Percentiles rank a stretch among this genome's conserved stretches.
Evolutionary conservation across 2,329 filamentous ascomycete species (phyloP).

Genomic region (Penicillium brasilianum): DNA sequence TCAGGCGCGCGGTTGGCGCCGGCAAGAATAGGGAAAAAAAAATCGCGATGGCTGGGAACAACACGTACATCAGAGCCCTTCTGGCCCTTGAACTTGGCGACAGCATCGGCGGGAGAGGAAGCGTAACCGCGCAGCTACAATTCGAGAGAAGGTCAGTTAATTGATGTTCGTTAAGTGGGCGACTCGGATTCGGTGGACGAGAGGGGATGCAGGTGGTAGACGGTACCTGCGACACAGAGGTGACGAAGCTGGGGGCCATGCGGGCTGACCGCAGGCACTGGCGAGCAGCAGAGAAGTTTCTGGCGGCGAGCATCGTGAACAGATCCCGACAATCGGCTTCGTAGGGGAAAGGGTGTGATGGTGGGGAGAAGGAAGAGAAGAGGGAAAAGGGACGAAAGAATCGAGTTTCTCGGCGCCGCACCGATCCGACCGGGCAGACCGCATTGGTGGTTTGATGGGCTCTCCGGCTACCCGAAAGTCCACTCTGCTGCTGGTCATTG

Average conservation of each 20-base stretch:
- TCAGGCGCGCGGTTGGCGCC: constrained; percentile 31
- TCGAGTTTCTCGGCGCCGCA: constrained; percentile 33
- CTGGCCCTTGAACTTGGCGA: constrained; percentile 91
- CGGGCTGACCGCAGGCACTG: constrained; percentile 75
- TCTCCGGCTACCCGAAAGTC: constrained; percentile 28
- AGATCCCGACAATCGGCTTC: constrained; percentile 29
- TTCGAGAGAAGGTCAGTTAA: constrained; percentile 25
- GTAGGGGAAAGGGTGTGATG: constrained; percentile 20
- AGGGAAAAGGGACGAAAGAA: constrained; percentile 29
- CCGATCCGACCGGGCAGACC: constrained; percentile 33
- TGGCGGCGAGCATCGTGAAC: constrained; percentile 78
- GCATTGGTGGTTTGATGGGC: constrained; percentile 31
- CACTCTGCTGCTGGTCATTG: constrained; percentile 21
- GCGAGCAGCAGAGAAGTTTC: constrained; percentile 75
- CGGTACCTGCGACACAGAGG: constrained; percentile 63
- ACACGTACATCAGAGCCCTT: constrained; percentile 83
- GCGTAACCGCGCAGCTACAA: constrained; percentile 65
- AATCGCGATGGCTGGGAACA: constrained; percentile 31
- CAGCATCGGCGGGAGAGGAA: constrained; percentile 64
- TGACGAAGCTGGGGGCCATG: constrained; percentile 53
- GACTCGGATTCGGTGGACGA: constrained; percentile 14
- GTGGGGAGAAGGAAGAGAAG: constrained; percentile 29
- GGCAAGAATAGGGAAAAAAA: constrained; percentile 32
- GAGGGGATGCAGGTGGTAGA: constrained; percentile 14
- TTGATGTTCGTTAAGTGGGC: constrained; percentile 13